Evolutionary conservation across 2,329 filamentous ascomycete genomes (phyloP), one percentile per base, ranked within the genome.

Genomic region (Fragosphaeria purpurea): DNA sequence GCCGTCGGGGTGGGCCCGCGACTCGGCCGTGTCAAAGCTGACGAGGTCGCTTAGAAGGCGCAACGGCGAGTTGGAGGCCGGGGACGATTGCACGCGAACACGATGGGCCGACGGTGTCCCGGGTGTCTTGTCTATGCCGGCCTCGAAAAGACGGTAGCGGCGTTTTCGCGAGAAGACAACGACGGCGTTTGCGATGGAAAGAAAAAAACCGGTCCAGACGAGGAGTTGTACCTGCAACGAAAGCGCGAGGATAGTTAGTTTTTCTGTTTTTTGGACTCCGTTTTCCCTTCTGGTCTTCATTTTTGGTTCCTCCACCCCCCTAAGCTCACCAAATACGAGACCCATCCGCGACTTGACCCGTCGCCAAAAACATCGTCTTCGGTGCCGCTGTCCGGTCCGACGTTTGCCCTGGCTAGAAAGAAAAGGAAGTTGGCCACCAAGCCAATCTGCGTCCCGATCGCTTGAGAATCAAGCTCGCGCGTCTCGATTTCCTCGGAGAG

Each of bases 401-500:
- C 80, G 67, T 95, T 95, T 52, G 89, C 88, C 59, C 88, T 80
- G 34, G 89, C 86, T 56, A 97, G 68, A 49, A 96, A 72, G 63
- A 95, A 91, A 35, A 84, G 58, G 41, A 95, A 69, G 66, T 97
- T 97, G 60, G 90, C 72, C 0, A 64, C 76, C 33, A 95, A 59
- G 5, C 89, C 91, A 13, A 95, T 71, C 47, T 87, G 82, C 5
- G 82, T 79, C 32, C 88, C 86, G 65, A 88, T 85, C 38, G 82
- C 70, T 58, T 86, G 84, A 22, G 91, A 88, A 59, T 96, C 87
- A 82, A 89, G 94, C 60, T 95, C 87, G 62, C 85, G 83, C 33
- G 88, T 88, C 64, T 96, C 90, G 53, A 98, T 77, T 68, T 95
- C 88, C 65, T 97, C 91, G 0, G 88, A 94, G 2, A 95, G 68